Conservation (phyloP, 1,284 basidiomycete species). For the Polyporus tsugae region DNA sequence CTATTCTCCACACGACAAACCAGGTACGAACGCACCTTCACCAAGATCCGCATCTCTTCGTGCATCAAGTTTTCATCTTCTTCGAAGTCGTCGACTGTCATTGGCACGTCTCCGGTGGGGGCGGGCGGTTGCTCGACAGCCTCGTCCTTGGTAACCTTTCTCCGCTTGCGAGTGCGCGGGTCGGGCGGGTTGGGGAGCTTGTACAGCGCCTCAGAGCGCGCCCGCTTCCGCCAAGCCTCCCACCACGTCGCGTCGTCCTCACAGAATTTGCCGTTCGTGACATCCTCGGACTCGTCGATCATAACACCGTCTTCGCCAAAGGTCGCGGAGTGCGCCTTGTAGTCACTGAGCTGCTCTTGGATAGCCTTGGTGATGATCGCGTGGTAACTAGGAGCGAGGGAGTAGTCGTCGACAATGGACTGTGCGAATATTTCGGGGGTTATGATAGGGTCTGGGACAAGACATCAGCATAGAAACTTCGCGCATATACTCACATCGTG, state of each 20-base stretch:
- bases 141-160: conserved; percentile 46
- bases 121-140: conserved; percentile 24
- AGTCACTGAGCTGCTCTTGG: conserved; percentile 88
- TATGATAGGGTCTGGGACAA: conserved; percentile 77
- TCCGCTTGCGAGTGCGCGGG: conserved; percentile 44
- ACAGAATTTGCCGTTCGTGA: conserved; percentile 57
- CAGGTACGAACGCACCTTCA: conserved; percentile 65
- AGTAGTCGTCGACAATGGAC: conserved; percentile 92
- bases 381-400: conserved; percentile 77
- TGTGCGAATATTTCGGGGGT: conserved; percentile 92
- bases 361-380: conserved; percentile 84
- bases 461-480: background rate
- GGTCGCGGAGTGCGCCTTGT: conserved; percentile 65
- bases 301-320: conserved; percentile 45
- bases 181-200: conserved; percentile 35
- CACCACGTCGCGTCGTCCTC: conserved; percentile 70
- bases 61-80: conserved; percentile 65
- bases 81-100: conserved; percentile 44
- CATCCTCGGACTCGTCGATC: conserved; percentile 41
- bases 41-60: conserved; percentile 90
- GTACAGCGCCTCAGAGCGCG: conserved; percentile 48
- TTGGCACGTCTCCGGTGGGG: conserved; percentile 31
- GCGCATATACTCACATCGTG: background rate
- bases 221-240: conserved; percentile 70
- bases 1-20: conserved; percentile 5